Evolutionary conservation across 148 eudicot genomes (phyloP).

Genomic region (Rhododendron ferrugineum): DNA sequence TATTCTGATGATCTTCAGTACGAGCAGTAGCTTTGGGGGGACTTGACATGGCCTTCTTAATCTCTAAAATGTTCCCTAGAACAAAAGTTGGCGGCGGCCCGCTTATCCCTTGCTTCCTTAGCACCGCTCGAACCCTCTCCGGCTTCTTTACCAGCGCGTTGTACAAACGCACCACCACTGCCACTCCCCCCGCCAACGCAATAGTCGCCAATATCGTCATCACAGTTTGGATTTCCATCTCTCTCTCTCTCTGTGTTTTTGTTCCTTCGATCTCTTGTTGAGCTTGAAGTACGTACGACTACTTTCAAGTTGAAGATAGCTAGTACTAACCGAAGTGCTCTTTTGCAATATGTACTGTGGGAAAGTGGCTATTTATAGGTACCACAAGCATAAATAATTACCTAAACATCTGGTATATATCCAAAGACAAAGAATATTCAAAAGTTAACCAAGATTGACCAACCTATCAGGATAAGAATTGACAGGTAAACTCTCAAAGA

Average conservation of each 20-base stretch:
- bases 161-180: neutral
- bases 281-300: neutral
- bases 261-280: neutral
- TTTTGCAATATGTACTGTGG: neutral
- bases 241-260: neutral
- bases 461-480: no score
- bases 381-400: no score
- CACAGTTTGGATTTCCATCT: neutral
- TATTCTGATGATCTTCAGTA: neutral
- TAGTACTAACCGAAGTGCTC: neutral
- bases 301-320: neutral
- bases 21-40: neutral
- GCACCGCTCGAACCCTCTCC: neutral
- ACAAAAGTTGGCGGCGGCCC: neutral
- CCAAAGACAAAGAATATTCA: no score
- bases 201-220: neutral
- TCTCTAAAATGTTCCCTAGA: neutral
- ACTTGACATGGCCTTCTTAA: neutral
- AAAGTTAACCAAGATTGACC: no score
- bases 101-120: slow-evolving; percentile 2
- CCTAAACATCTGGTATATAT: no score
- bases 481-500: no score
- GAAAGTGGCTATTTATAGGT: neutral
- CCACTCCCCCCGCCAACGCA: neutral
- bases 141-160: slow-evolving; percentile 5